Conservation (phyloP, 176 grass and related monocot species). For the Lolium rigidum region DNA sequence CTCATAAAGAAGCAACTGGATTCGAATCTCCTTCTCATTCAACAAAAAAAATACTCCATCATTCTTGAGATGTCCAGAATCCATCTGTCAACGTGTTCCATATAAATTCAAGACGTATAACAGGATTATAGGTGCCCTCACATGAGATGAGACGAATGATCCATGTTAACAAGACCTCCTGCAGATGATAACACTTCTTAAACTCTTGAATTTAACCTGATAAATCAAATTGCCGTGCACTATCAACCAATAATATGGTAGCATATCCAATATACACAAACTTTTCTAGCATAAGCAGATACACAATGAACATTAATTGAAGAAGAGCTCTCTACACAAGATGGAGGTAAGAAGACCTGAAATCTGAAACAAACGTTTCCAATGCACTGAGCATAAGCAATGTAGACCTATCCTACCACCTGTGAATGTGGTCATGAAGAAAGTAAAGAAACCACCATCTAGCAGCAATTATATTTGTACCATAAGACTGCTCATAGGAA, state of each 20-base stretch:
- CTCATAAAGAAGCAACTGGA: background rate
- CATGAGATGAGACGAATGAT: background rate
- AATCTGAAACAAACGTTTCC: constrained; percentile 2
- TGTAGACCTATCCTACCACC: background rate
- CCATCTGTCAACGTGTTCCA: background rate
- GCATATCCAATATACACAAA: background rate
- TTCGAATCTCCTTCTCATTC: background rate
- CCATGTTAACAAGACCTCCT: background rate
- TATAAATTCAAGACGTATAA: background rate
- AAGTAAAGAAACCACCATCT: background rate
- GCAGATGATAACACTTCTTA: too few relatives aligned
- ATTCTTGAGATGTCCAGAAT: too few relatives aligned
- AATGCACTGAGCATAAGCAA: background rate
- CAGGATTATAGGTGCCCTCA: background rate
- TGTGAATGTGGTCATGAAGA: background rate
- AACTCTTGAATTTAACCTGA: background rate
- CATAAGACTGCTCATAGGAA: background rate
- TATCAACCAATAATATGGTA: background rate
- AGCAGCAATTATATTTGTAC: background rate
- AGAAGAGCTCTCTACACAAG: background rate
- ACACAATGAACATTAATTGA: background rate
- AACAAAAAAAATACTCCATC: too few relatives aligned
- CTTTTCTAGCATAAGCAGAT: background rate
- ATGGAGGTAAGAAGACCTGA: background rate
- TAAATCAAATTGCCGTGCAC: background rate